These are phyloP conservation scores for Sarocladium brachiariae DNA, from an alignment of 2,329 filamentous ascomycete genomes.

Conservation along the genomic window DNA sequence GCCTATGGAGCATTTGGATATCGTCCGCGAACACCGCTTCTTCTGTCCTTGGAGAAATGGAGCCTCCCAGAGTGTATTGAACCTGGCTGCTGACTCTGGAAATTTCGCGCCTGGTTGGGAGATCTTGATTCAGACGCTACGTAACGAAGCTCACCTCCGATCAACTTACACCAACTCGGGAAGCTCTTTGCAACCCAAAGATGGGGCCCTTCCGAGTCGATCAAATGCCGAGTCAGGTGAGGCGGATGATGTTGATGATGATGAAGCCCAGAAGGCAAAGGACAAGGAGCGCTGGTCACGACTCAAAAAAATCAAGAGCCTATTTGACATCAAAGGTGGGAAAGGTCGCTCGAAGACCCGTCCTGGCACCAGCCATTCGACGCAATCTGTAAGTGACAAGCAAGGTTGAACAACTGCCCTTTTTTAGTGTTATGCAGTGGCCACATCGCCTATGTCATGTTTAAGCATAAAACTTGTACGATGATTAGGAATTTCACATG, in stretches of 20 bases:
- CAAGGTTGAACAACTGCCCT: too few relatives aligned
- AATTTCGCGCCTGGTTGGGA: slow-evolving; percentile 46
- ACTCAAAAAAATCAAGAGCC: slow-evolving; percentile 62
- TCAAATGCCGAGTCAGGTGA: slow-evolving; percentile 2
- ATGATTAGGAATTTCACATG: too few relatives aligned
- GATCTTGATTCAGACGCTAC: slow-evolving; percentile 45
- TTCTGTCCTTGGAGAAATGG: slow-evolving; percentile 77
- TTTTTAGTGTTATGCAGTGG: too few relatives aligned
- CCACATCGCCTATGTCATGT: too few relatives aligned
- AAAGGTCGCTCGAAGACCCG: slow-evolving; percentile 37
- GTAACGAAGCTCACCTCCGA: slow-evolving; percentile 51
- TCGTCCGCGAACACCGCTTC: slow-evolving; percentile 66
- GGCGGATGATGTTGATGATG: slow-evolving; percentile 27
- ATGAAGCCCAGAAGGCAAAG: slow-evolving; percentile 44
- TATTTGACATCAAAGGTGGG: slow-evolving; percentile 59
- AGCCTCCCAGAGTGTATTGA: slow-evolving; percentile 45
- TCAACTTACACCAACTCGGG: slow-evolving; percentile 23
- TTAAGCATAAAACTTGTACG: too few relatives aligned
- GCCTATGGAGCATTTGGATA: slow-evolving; percentile 61
- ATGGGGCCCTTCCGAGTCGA: not conserved
- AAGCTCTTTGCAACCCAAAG: slow-evolving; percentile 19
- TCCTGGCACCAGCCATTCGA: slow-evolving; percentile 33
- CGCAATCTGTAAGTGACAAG: slow-evolving; percentile 15
- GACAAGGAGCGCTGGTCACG: slow-evolving; percentile 71
- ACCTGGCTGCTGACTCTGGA: slow-evolving; percentile 26